These are phyloP conservation scores for Carnegiea gigantea DNA, from an alignment of 179 eudicot species.

Conservation along the genomic window DNA sequence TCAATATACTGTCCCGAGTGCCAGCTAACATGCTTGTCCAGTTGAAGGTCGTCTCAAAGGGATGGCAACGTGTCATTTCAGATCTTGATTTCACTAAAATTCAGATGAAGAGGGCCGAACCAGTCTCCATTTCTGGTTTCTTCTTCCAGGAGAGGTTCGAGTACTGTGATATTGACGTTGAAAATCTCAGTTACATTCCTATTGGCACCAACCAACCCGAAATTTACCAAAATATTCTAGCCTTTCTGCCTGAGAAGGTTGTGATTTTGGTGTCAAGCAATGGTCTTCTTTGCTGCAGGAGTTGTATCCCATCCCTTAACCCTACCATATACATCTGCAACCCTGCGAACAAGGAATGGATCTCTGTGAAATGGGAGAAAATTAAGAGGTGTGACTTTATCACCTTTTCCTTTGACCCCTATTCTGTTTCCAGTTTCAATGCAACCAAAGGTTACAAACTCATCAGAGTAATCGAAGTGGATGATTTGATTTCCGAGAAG, in stretches of 20 bases:
- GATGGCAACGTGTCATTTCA: conserved; percentile 42
- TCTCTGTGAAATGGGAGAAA: conserved; percentile 26
- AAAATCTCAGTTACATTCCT: conserved; percentile 44
- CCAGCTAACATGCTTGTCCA: conserved; percentile 38
- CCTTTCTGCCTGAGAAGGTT: conserved; percentile 52
- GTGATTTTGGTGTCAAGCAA: conserved; percentile 46
- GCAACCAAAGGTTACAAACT: conserved; percentile 20
- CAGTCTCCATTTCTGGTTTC: conserved; percentile 42
- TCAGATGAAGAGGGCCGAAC: conserved; percentile 36
- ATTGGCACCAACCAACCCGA: conserved; percentile 14
- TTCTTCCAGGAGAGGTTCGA: conserved; percentile 55
- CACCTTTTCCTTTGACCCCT: conserved; percentile 26
- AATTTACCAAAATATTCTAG: conserved; percentile 29
- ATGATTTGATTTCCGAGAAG: conserved; percentile 22
- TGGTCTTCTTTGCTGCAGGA: conserved; percentile 62
- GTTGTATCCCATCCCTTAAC: conserved; percentile 40
- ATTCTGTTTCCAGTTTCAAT: conserved; percentile 11
- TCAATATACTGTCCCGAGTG: conserved; percentile 42
- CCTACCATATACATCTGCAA: conserved; percentile 58
- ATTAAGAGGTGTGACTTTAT: conserved; percentile 11
- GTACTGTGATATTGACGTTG: conserved; percentile 41
- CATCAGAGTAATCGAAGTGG: conserved; percentile 23
- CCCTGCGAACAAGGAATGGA: conserved; percentile 56
- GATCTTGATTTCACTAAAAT: conserved; percentile 29
- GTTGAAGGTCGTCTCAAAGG: conserved; percentile 48